Conservation (phyloP, 2,329 filamentous ascomycete genomes). For the Monosporascus cannonballus region DNA sequence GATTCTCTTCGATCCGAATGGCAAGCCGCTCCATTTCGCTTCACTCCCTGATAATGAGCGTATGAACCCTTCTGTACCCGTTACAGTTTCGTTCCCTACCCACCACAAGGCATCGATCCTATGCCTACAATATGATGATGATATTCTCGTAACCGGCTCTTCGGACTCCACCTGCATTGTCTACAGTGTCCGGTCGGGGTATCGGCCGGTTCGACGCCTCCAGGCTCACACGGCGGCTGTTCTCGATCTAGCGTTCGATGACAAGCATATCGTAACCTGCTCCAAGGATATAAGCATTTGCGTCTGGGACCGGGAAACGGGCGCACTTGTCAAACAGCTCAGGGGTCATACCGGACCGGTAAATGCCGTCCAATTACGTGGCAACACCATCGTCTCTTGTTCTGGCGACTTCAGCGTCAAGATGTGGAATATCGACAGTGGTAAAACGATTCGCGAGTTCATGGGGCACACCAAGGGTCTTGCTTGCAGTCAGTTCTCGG, state of each 20-base stretch:
- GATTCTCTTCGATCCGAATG: constrained; percentile 47
- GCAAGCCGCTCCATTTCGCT: constrained; percentile 48
- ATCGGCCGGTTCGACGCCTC: constrained; percentile 73
- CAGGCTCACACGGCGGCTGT: constrained; percentile 79
- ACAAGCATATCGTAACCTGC: constrained; percentile 90
- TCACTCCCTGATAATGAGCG: constrained; percentile 44
- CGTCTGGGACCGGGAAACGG: constrained; percentile 84
- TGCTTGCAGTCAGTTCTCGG: constrained; percentile 91
- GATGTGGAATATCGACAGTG: constrained; percentile 90
- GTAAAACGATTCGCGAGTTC: constrained; percentile 86
- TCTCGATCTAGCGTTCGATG: constrained; percentile 88
- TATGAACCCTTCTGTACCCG: constrained; percentile 42
- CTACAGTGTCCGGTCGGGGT: constrained; percentile 75
- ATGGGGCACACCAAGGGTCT: constrained; percentile 85
- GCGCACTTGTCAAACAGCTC: constrained; percentile 69
- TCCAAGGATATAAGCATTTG: constrained; percentile 94
- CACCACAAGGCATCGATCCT: constrained; percentile 91
- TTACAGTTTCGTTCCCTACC: constrained; percentile 49
- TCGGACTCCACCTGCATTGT: constrained; percentile 90
- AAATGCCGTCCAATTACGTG: constrained; percentile 92
- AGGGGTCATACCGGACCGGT: constrained; percentile 86
- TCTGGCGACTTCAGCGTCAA: constrained; percentile 91
- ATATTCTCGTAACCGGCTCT: constrained; percentile 90
- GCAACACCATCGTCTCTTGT: constrained; percentile 87
- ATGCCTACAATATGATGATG: constrained; percentile 88